phyloP scores from a whole-genome alignment of 306 rosid species.

The Cucurbita pepo region DNA sequence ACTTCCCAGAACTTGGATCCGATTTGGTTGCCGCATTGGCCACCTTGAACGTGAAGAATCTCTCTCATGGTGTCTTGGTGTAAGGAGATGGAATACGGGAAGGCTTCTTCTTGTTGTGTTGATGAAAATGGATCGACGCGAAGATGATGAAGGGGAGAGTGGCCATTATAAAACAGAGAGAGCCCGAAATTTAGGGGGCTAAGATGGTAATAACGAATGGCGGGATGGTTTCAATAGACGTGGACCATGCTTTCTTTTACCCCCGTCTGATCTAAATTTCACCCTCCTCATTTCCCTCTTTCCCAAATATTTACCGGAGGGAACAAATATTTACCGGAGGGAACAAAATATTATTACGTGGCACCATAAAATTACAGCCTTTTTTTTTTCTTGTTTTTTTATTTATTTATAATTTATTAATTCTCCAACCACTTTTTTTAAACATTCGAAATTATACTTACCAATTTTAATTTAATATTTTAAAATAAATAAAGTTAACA shows the following conservation, averaged over 20 bases:
- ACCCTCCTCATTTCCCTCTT: not conserved
- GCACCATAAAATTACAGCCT: too few species aligned
- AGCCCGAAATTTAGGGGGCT: slow-evolving; percentile 27
- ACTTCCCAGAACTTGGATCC: slow-evolving; percentile 97
- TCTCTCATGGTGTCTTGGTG: slow-evolving; percentile 41
- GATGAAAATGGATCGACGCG: slow-evolving; percentile 8
- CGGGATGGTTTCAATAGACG: slow-evolving; percentile 35
- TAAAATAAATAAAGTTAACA: too few species aligned
- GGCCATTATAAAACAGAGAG: not conserved
- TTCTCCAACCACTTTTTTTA: too few species aligned
- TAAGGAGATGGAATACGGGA: not conserved
- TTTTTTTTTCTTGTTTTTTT: too few species aligned
- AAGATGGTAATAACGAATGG: slow-evolving; percentile 39
- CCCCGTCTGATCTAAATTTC: not conserved
- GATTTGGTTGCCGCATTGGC: slow-evolving; percentile 95
- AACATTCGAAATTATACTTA: too few species aligned
- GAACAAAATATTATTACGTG: not conserved
- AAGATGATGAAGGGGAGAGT: slow-evolving; percentile 5
- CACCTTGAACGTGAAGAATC: slow-evolving; percentile 79
- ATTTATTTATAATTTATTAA: too few species aligned
- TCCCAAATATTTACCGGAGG: not conserved
- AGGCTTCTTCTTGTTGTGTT: not conserved
- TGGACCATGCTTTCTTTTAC: not conserved
- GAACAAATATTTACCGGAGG: not conserved
- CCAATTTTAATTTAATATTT: too few species aligned